Conservation (phyloP, 495 filamentous ascomycete genomes). For the Opeltia flavorubescens region DNA sequence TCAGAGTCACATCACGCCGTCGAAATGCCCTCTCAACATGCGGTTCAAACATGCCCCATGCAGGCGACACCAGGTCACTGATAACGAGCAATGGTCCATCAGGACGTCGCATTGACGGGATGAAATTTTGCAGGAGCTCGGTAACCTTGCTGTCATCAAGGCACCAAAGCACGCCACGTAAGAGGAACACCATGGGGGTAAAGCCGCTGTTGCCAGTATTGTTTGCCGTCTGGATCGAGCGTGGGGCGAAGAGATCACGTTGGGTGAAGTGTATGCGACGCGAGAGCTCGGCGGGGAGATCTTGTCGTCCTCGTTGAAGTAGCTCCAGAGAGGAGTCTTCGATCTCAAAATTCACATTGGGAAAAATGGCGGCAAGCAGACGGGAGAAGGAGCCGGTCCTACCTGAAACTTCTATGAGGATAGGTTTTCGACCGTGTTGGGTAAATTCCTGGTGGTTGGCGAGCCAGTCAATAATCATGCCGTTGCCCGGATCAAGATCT, state of each 20-base stretch:
- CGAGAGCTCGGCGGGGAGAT: neutral
- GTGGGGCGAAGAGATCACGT: neutral
- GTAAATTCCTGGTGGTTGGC: neutral
- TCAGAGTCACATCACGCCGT: constrained; percentile 3
- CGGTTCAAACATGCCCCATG: neutral
- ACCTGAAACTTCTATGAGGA: neutral
- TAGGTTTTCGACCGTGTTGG: neutral
- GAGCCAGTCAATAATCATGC: neutral
- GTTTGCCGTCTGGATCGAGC: neutral
- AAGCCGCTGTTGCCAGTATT: neutral
- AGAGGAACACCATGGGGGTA: neutral
- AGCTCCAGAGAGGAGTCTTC: neutral
- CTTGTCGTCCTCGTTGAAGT: neutral
- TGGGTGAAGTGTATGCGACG: neutral
- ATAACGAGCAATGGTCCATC: neutral
- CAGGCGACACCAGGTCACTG: constrained; percentile 3
- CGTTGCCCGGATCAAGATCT: constrained; percentile 1
- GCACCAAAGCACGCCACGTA: constrained; percentile 4
- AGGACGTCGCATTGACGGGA: neutral
- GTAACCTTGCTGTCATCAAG: neutral
- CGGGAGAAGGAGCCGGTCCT: neutral
- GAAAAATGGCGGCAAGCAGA: neutral
- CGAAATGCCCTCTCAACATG: constrained; percentile 3
- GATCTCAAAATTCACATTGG: neutral
- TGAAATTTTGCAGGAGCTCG: neutral